Evolutionary conservation across 2,329 filamentous ascomycete species (phyloP), one percentile per base, ranked within the genome.

Genomic region (Alternaria gaisen): DNA sequence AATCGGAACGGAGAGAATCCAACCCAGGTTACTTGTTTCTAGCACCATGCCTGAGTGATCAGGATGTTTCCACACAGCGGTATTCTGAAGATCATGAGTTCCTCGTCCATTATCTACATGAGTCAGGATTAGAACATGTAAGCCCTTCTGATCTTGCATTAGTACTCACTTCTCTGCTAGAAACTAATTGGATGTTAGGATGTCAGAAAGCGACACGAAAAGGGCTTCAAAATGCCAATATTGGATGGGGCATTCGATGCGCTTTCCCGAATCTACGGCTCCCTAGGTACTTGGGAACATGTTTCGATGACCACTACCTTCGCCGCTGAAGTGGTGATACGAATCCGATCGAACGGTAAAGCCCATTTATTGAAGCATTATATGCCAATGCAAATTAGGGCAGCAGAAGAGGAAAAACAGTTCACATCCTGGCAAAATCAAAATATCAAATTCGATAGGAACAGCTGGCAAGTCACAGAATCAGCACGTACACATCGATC

Each of bases 111-210:
- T 52, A 40, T n/a, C 26, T 52, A 38, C 22, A 38, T 9, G 48
- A 52, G 41, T 22, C 48, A 14, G 48, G 32, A 40, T 30, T 52
- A 8, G 48, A 52, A 52, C 22, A n/a, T 26, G 48, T 52, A 52
- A 40, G 34, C 18, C 20, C 32, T 48, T 16, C 46, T 9, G 14
- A 14, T 34, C 8, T 2, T 36, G 4, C 16, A 7, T 36, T 10
- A 7, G 3, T 16, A 14, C 18, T 12, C 8, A 20, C 14, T 24
- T 40, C 11, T 20, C 2, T 36, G 14, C 12, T 11, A 32, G 32
- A 38, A 10, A 40, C 34, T 52, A 8, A 52, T 11, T 12, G 40
- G 14, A 18, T 9, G 14, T 28, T 28, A 52, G 48, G 12, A 40
- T 28, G 48, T 38, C 1, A 52, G 36, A 28, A 40, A 24, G 36